phyloP scores from a whole-genome alignment of 306 rosid genomes.

The Hylodesmum podocarpum region DNA sequence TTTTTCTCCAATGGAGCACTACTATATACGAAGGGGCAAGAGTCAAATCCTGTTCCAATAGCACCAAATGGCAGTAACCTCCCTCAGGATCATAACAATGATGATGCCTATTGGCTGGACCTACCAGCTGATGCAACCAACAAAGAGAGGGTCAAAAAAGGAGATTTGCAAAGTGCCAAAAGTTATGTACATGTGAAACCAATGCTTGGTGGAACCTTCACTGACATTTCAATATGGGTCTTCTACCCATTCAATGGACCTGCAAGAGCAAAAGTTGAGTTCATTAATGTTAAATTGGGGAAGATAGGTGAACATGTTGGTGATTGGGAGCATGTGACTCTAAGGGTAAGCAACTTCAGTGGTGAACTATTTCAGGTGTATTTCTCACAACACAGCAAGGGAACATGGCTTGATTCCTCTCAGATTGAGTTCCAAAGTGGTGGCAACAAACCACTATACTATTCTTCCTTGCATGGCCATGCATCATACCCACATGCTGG shows the following conservation, averaged over 20 bases:
- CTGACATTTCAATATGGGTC: conserved; percentile 68
- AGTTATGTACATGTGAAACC: neutral
- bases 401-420: conserved; percentile 40
- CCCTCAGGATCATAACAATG: conserved; percentile 69
- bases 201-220: neutral
- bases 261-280: conserved; percentile 58
- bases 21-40: conserved; percentile 48
- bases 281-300: conserved; percentile 50
- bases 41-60: conserved; percentile 52
- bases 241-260: conserved; percentile 90
- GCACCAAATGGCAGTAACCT: conserved; percentile 58
- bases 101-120: conserved; percentile 72
- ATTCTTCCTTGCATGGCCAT: conserved; percentile 71
- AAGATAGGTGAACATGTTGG: conserved; percentile 40
- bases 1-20: conserved; percentile 67
- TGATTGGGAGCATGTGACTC: conserved; percentile 30
- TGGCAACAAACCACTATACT: conserved; percentile 37
- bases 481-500: conserved; percentile 69
- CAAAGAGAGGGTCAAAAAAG: conserved; percentile 39
- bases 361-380: neutral
- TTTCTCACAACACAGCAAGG: neutral
- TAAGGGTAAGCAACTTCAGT: neutral
- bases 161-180: neutral
- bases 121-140: conserved; percentile 28
- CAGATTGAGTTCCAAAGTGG: conserved; percentile 50